Base-by-base conservation (phyloP, 495 filamentous ascomycete species). In the Amorphotheca resinae region DNA sequence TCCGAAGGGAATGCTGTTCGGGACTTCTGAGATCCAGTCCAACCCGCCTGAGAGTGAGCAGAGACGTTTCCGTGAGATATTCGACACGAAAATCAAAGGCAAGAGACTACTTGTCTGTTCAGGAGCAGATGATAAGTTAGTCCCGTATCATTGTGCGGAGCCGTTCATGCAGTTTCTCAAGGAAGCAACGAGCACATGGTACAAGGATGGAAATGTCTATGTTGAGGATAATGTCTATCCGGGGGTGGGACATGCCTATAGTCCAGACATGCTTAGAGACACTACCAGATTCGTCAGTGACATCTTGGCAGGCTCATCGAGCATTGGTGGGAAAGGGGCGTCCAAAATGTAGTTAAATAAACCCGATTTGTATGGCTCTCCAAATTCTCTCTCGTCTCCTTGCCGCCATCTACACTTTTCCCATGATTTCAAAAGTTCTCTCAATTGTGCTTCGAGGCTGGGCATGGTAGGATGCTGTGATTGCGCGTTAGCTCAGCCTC, bases 41-140 rank as follows among this genome's bases (percentile, higher is more conserved):
- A 46, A 49, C 17, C 47, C 59, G 15, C 54, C 64, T 18, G 31
- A 45, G 22, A 34, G 54, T 9, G 55, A 60, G 15, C 42, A 61
- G 22, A 59, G 49, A 16, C 59, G 64, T 2, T 55, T 77, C 25
- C 68, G 68, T 3, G 50, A 69, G 15, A 54, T 72, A 17, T 48
- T 82, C 1, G 52, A 66, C 17, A 61, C 67, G 0, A 64, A 66
- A 9, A 50, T 95, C 33, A 64, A 62, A 0, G 77, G 78, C 0
- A 98, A 95, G 61, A 76, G 67, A 42, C 77, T 95, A 44, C 60
- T 95, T 40, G 75, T 83, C 46, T 63, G 93, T 45, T 79, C 79
- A 9, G 91, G 89, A 0, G 80, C 66, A 0, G 65, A 64, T 14
- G 91, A 98, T 58, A 87, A 84, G 54, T 59, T 96, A 36, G 89